Conservation (phyloP, 441 rosid species). For the Biscutella auriculata region DNA sequence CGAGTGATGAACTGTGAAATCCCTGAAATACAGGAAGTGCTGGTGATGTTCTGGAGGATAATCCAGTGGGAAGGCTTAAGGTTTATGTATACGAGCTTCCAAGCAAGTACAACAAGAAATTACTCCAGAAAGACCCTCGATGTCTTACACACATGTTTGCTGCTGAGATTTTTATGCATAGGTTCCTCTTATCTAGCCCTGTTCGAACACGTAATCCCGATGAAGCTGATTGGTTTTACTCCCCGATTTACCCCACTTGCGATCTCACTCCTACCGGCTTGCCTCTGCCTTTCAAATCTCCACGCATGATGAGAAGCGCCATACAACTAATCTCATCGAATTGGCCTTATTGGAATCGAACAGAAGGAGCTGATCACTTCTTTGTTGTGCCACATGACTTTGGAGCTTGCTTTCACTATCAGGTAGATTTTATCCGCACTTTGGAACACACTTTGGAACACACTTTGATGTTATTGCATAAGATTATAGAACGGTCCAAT, state of each 20-base stretch:
- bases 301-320: conserved; percentile 88
- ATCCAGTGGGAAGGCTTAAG: conserved; percentile 88
- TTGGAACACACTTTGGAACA: neutral
- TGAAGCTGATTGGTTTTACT: conserved; percentile 91
- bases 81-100: conserved; percentile 83
- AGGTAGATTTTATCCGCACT: conserved; percentile 24
- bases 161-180: conserved; percentile 81
- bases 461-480: too few relatives aligned
- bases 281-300: conserved; percentile 89
- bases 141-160: conserved; percentile 94
- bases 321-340: conserved; percentile 13
- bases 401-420: conserved; percentile 93
- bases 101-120: conserved; percentile 78
- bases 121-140: conserved; percentile 79
- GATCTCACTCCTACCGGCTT: conserved; percentile 88
- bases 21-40: conserved; percentile 59
- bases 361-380: conserved; percentile 42
- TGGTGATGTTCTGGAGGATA: conserved; percentile 82
- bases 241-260: conserved; percentile 78
- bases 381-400: conserved; percentile 90
- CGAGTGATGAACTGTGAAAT: neutral
- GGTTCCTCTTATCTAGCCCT: conserved; percentile 74
- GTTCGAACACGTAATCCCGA: conserved; percentile 71
- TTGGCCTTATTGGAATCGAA: conserved; percentile 16
- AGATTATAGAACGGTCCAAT: neutral